phyloP scores from a whole-genome alignment of 2,329 filamentous ascomycete species.

The Dactylonectria estremocensis region DNA sequence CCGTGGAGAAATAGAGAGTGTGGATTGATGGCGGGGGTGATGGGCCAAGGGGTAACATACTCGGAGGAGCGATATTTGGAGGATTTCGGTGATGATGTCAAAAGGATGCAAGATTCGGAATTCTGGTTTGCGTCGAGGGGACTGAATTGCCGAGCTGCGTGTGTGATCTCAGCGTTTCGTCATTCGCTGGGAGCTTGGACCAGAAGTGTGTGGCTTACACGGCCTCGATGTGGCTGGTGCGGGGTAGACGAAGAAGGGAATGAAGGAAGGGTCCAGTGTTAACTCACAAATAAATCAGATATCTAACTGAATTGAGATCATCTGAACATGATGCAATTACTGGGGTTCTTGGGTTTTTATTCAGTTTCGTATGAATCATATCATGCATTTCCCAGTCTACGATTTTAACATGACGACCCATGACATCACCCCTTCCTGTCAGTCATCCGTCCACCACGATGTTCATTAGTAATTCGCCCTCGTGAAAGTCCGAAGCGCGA shows the following conservation, averaged over 20 bases:
- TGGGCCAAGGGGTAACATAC: conserved; percentile 4
- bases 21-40: not conserved
- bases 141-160: conserved; percentile 48
- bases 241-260: not conserved
- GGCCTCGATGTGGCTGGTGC: conserved; percentile 25
- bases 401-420: not conserved
- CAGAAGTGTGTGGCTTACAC: conserved; percentile 4
- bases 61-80: not conserved
- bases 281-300: too few relatives aligned
- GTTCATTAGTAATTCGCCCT: not conserved
- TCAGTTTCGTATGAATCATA: not conserved
- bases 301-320: not conserved
- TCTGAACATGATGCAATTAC: not conserved
- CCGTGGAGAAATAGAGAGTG: not conserved
- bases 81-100: conserved; percentile 49
- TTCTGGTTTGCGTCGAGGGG: conserved; percentile 25
- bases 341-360: not conserved
- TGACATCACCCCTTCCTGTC: not conserved
- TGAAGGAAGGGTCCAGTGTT: not conserved
- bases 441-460: not conserved
- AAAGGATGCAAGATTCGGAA: conserved; percentile 39
- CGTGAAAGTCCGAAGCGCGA: not conserved
- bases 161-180: conserved; percentile 49
- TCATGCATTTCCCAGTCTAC: not conserved
- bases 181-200: conserved; percentile 45